Base-by-base conservation (phyloP, 23 red algal genomes). In the Gracilaria domingensis region DNA sequence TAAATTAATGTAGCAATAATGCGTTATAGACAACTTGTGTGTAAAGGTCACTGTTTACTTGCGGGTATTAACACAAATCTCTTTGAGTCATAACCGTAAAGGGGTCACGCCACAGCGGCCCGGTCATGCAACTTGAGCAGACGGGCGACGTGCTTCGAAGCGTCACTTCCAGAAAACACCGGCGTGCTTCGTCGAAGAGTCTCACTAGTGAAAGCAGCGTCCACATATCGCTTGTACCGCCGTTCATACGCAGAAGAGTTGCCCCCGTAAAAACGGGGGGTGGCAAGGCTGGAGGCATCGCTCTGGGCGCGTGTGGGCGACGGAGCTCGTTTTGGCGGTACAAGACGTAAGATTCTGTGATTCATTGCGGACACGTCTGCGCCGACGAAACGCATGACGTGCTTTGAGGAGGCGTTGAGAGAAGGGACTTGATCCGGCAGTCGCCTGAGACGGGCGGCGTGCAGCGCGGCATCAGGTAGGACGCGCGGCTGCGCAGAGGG, bases 121-220 rank as follows among this genome's bases (percentile, higher is more conserved):
- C 67, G 59, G 9, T 86, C 82, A 28, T 30, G 34, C 30, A 86
- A 30, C 64, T 42, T 39, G 49, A 72, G 82, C 64, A 86, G 34
- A 34, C 82, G 59, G 12, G 59, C 49, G 26, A 13, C 26, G 74
- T 86, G 49, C 49, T 26, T 47, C 9, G 60, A 33, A 38, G 82
- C 5, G 26, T 71, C 64, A 26, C 58, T 47, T 6, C 82, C 82
- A 61, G 82, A 86, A 72, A 86, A 86, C 82, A 86, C 82, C 0
- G 82, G 59, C 32, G 82, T 30, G 21, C 62, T 62, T 26, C 18
- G 29, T n/a, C 64, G 37, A 9, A 17, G 20, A 14, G 9, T 24
- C 34, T 37, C 67, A 4, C 28, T 1, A 21, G 59, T 34, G 36
- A 26, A 8, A 12, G 23, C 28, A 25, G 35, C 58, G 82, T 86